Evolutionary conservation across 805 yeast species (phyloP), one percentile per base, ranked within the genome.

Genomic region (Zygosaccharomyces lentus): DNA sequence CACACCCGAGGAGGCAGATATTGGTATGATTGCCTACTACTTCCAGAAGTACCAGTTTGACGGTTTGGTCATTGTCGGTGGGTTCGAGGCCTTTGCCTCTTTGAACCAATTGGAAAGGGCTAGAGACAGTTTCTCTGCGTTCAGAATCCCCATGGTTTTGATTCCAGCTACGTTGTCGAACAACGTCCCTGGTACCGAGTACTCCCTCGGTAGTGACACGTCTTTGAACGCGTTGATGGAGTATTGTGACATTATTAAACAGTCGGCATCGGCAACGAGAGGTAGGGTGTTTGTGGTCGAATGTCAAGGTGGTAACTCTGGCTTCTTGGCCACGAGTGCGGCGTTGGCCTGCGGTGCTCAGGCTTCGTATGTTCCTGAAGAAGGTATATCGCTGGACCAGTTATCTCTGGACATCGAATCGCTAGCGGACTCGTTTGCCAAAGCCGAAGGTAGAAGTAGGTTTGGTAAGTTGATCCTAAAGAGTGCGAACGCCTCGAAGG

Each of bases 231-330:
- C 82, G 32, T 70, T 84, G 60, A 79, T 82, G 64, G 74, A 78
- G 46, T 84, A 84, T 65, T 83, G 89, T 72, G 91, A 84, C 61
- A 78, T 81, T n/a, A 79, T 84, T 40, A 82, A 83, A 57, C 90
- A 85, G 65, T 76, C 84, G 27, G 93, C 95, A 9, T 76, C 87
- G 12, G 83, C 90, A 13, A 77, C 89, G 1, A 75, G 91, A 73
- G 78, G 84, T 58, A 74, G 93, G 65, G 84, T 82, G 12, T 85
- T 85, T 59, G 87, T 85, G 29, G 86, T 85, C 50, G 95, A 85
- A 60, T 84, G 82, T 25, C 95, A 85, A 70, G 95, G 95, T 58
- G 95, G 95, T 45, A 80, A 85, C 66, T 81, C 87, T 21, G 95
- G 95, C 41, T 85, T 75, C 62, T 77, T 85, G 55, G 89, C 93